Evolutionary conservation across 306 rosid genomes (phyloP).

Genomic region (Potentilla sterilis): DNA sequence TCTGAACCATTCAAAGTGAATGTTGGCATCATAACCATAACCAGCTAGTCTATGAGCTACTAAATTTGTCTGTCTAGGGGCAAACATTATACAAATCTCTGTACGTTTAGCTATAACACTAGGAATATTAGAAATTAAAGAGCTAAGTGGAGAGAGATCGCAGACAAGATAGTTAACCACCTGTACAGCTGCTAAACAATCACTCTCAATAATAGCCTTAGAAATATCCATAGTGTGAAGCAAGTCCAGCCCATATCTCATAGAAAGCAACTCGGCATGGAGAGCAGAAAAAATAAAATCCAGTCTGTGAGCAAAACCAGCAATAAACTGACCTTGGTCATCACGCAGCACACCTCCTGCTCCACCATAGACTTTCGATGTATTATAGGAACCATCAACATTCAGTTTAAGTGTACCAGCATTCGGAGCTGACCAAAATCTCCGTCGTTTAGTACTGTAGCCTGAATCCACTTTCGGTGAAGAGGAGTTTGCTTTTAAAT

Average conservation of each 20-base stretch:
- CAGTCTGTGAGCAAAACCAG: not conserved
- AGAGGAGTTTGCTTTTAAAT: too few species aligned
- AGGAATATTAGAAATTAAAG: too few species aligned
- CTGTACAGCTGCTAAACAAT: not conserved
- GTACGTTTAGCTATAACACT: too few species aligned
- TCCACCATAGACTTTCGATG: not conserved
- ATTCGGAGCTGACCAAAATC: too few species aligned
- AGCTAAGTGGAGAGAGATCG: not conserved
- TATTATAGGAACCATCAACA: not conserved
- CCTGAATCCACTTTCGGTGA: too few species aligned
- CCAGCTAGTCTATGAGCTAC: not conserved
- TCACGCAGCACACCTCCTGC: not conserved
- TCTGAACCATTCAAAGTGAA: not conserved
- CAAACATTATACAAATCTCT: not conserved
- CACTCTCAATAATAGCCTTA: not conserved
- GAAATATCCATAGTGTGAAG: not conserved
- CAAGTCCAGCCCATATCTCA: not conserved
- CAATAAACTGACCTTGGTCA: not conserved
- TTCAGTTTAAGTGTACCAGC: not conserved
- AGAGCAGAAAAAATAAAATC: not conserved
- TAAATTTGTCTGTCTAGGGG: not conserved
- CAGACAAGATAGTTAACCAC: not conserved
- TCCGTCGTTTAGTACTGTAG: too few species aligned
- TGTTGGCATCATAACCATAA: not conserved
- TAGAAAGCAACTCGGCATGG: not conserved